phyloP scores from a whole-genome alignment of 441 rosid genomes.

The Mallotus repandus region DNA sequence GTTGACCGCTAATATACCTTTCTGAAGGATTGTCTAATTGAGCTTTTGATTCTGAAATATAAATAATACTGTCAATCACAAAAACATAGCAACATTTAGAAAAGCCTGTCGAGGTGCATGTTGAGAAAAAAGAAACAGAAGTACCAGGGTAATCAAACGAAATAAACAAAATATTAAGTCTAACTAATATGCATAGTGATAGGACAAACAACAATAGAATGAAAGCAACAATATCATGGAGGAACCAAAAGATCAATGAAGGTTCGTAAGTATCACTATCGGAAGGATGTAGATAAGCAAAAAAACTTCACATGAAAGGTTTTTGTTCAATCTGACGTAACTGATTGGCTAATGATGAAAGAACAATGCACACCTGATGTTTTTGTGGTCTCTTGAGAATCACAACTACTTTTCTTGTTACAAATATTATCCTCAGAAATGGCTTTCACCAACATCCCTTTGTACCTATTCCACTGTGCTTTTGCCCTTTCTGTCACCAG shows the following conservation, averaged over 20 bases:
- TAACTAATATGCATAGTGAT: neutral
- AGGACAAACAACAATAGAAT: neutral
- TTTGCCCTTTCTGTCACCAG: slow-evolving; percentile 75
- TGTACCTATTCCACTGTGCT: slow-evolving; percentile 73
- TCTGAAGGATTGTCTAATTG: slow-evolving; percentile 23
- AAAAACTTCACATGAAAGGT: neutral
- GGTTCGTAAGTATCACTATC: neutral
- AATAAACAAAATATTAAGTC: slow-evolving; percentile 2
- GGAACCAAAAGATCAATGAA: neutral
- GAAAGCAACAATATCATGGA: neutral
- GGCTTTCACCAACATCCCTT: slow-evolving; percentile 61
- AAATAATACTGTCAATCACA: slow-evolving; percentile 12
- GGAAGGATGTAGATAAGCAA: neutral
- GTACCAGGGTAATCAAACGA: neutral
- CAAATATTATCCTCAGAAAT: slow-evolving; percentile 30
- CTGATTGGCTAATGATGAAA: neutral
- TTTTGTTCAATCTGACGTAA: too few relatives aligned
- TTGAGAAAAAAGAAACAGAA: neutral
- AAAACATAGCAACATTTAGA: neutral
- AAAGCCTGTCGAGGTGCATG: slow-evolving; percentile 6
- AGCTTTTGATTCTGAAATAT: slow-evolving; percentile 31
- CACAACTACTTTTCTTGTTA: slow-evolving; percentile 24
- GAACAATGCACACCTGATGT: slow-evolving; percentile 30
- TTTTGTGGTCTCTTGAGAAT: slow-evolving; percentile 27
- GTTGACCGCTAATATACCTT: slow-evolving; percentile 13